Evolutionary conservation across 148 eudicot species (phyloP), one percentile per base, ranked within the genome.

Genomic region (Spergularia marina): DNA sequence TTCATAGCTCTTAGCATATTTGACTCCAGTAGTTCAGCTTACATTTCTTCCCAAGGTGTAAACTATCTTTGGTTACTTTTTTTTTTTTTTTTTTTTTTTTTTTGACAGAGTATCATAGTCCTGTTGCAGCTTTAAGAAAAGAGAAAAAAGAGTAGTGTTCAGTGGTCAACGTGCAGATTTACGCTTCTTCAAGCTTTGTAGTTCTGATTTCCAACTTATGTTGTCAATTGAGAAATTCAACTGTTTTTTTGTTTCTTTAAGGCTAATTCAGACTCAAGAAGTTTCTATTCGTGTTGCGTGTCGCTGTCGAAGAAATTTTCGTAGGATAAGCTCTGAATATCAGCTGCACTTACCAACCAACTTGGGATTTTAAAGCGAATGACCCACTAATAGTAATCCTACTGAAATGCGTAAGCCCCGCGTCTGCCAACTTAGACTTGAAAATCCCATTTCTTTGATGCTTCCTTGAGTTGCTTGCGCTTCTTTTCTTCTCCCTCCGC

Each of bases 351-450:
- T 68, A 53, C 60, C 15, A n/a, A 21, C 57, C 59, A 63, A 74
- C 16, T 30, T 63, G 62, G 2, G 14, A 13, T 30, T 4, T 51
- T 20, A 21, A 6, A 53, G 34, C 2, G 12, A 5, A 47, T 70
- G 49, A 53, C 25, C 74, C 21, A 53, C 40, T 52, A 30, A 2
- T 30, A 30, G 4, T 34, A 72, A 58, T 59, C 55, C 34, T 16
- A 57, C 55, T 34, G 56, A 53, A 54, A 58, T 59, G 13, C 34
- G 5, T 3, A 41, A 21, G 8, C 34, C 39, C 65, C 67, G 73
- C 58, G 79, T 68, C 64, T 10, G 44, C 79, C 79, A 68, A 57
- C 9, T 76, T 68, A 76, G 79, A 76, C 79, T 76, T 57, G 10
- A 68, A 47, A 20, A 18, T 47, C 53, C 59, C 47, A 16, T 71